Base-by-base conservation (phyloP, 345 rosid genomes). In the Nasturtium officinale region DNA sequence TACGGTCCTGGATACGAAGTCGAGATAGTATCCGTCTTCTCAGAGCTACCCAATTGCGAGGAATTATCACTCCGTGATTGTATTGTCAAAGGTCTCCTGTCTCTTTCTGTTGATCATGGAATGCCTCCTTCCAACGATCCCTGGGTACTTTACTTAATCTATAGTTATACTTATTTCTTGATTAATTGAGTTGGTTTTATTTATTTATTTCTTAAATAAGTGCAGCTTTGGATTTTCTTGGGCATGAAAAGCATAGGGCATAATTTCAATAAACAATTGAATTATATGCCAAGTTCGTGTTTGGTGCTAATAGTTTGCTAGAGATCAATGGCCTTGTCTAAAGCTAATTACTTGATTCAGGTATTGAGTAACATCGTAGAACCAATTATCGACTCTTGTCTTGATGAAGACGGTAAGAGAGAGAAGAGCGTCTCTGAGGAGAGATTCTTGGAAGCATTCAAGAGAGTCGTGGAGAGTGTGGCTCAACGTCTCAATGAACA, bases 101-200 rank as follows among this genome's bases (percentile, higher is more conserved):
- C 87, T 37, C 86, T 96, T 32, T 84, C 91, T 16, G 98, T 96
- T 73, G 96, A 90, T 54, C 97, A 85, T 55, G 97, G 99, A 68
- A 85, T 96, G 88, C 98, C 98, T 37, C 97, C 99, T 6, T 52
- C 81, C 45, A 83, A 83, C 3, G 99, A 96, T 76, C 69, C 95
- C 59, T 96, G 96, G 99, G 99, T 95, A 83, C 29, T n/a, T 16
- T 42, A 15, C 13, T 29, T 57, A 9, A 2, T 47, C n/a, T 5
- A 5, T 62, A 29, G 29, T n/a, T n/a, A n/a, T n/a, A n/a, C n/a
- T 4, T 56, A 12, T 21, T 25, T 21, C 15, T 56, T 9, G 2
- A 5, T 30, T n/a, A n/a, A n/a, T n/a, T n/a, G n/a, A n/a, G n/a
- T n/a, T n/a, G n/a, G n/a, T n/a, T n/a, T n/a, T n/a, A n/a, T n/a